Conservation (phyloP, 2,329 filamentous ascomycete species). For the Penicillium oxalicum region DNA sequence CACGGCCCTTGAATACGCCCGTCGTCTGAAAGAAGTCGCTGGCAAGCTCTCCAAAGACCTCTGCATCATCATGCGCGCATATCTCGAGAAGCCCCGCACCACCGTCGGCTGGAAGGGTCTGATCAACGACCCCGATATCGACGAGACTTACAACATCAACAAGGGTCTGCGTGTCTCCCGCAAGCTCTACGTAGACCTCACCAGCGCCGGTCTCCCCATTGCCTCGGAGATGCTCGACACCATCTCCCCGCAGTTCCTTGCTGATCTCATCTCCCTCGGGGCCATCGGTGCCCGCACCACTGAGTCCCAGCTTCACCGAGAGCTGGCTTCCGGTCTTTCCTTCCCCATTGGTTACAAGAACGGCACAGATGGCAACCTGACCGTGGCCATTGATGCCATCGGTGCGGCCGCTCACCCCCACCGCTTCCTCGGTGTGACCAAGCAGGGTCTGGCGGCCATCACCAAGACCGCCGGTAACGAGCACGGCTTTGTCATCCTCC, state of each 20-base stretch:
- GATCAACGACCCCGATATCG: conserved; percentile 98
- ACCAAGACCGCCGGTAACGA: conserved; percentile 90
- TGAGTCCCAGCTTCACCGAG: conserved; percentile 91
- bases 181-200: conserved; percentile 89
- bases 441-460: conserved; percentile 92
- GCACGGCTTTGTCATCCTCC: conserved; percentile 93
- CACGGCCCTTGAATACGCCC: conserved; percentile 81
- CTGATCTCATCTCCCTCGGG: conserved; percentile 89
- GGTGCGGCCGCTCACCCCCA: conserved; percentile 63
- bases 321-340: conserved; percentile 87
- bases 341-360: conserved; percentile 99
- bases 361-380: conserved; percentile 86
- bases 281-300: conserved; percentile 95
- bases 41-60: conserved; percentile 77
- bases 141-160: conserved; percentile 97
- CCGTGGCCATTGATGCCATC: conserved; percentile 92
- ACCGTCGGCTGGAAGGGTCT: conserved; percentile 99
- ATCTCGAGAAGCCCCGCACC: conserved; percentile 97
- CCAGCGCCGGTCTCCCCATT: conserved; percentile 81
- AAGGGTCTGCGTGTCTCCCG: conserved; percentile 91
- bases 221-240: conserved; percentile 98
- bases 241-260: conserved; percentile 95
- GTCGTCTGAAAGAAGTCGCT: conserved; percentile 67
- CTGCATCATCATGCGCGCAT: conserved; percentile 93
- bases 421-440: conserved; percentile 98